Evolutionary conservation across 805 yeast species (phyloP).

Genomic region (Metschnikowia koreensis): DNA sequence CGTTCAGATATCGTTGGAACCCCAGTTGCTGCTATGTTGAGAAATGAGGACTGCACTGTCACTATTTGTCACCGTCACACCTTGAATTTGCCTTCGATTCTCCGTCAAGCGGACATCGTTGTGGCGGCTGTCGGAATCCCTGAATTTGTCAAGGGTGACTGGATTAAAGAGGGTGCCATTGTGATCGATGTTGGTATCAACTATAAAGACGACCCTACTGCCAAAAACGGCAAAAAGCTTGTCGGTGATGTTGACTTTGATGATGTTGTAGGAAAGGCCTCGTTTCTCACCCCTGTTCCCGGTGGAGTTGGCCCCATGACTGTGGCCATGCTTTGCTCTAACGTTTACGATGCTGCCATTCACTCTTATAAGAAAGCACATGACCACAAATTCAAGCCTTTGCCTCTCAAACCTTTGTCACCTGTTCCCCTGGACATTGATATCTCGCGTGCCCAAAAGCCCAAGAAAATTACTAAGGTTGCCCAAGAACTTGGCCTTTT

Average conservation of each 20-base stretch:
- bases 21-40: constrained; percentile 83
- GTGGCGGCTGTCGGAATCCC: constrained; percentile 92
- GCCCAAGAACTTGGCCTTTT: constrained; percentile 82
- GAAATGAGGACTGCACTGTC: constrained; percentile 81
- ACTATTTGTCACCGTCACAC: constrained; percentile 82
- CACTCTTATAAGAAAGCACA: constrained; percentile 48
- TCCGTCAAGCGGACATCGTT: constrained; percentile 77
- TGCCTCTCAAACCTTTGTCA: constrained; percentile 45
- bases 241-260: constrained; percentile 95
- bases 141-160: constrained; percentile 77
- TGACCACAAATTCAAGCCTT: constrained; percentile 50
- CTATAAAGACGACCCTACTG: constrained; percentile 71
- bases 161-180: constrained; percentile 81
- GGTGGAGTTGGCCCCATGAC: constrained; percentile 99
- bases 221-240: constrained; percentile 74
- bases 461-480: constrained; percentile 72
- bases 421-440: constrained; percentile 93
- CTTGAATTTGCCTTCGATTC: constrained; percentile 50
- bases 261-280: constrained; percentile 59
- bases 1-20: constrained; percentile 95
- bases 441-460: constrained; percentile 84
- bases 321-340: constrained; percentile 89
- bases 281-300: constrained; percentile 90
- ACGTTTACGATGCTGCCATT: constrained; percentile 79
- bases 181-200: constrained; percentile 96